Conservation (phyloP, 2,329 filamentous ascomycete genomes). For the Calonectria henricotiae region DNA sequence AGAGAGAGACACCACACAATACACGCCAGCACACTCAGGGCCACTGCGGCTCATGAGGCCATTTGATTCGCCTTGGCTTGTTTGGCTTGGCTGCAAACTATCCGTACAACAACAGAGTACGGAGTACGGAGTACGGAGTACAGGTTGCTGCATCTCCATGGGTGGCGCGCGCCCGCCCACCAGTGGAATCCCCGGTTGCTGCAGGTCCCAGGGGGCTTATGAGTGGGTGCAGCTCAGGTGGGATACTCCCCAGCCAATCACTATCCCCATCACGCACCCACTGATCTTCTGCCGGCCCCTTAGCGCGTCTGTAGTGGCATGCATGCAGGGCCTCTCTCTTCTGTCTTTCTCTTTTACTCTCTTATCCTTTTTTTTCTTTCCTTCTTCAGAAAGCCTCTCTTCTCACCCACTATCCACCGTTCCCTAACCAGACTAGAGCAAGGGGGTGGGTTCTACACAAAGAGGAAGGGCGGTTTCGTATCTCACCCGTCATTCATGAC, state of each 20-base stretch:
- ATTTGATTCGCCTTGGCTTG: neutral
- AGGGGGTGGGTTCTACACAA: neutral
- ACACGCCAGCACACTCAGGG: neutral
- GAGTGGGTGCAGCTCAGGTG: conserved; percentile 15
- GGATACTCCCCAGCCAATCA: neutral
- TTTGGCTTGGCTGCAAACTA: too few species aligned
- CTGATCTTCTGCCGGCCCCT: conserved; percentile 34
- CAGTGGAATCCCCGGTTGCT: conserved; percentile 3
- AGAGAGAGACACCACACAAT: neutral
- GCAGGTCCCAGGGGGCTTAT: conserved; percentile 23
- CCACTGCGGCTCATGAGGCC: conserved; percentile 4
- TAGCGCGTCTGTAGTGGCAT: conserved; percentile 22
- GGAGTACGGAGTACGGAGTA: too few species aligned
- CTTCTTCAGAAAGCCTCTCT: neutral
- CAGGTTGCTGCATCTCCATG: neutral
- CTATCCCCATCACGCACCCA: conserved; percentile 12
- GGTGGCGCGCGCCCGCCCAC: too few species aligned
- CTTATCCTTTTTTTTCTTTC: too few species aligned
- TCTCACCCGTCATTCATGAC: neutral
- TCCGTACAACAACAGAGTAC: too few species aligned
- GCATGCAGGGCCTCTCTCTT: conserved; percentile 2
- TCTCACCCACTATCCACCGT: neutral
- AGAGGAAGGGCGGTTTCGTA: neutral
- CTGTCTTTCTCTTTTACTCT: neutral
- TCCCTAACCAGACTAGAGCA: conserved; percentile 15